Base-by-base conservation (phyloP, 2,329 filamentous ascomycete species). In the Trichophyton rubrum region DNA sequence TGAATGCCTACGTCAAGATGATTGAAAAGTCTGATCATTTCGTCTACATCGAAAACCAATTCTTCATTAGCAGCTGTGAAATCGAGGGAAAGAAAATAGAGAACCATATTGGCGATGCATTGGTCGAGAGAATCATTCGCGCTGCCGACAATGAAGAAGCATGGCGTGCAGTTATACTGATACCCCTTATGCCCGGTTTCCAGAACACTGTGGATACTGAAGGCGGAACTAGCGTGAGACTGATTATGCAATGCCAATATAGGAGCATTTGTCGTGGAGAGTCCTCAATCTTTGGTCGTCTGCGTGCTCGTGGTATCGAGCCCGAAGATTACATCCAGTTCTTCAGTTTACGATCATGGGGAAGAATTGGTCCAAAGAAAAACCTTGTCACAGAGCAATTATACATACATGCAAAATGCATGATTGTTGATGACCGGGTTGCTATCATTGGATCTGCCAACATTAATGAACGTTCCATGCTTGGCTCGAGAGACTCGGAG, bases 231-330 rank as follows among this genome's bases (percentile, higher is more conserved):
- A 92, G 92, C 11, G 97, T 92, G 0, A 77, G 90, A 58, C 90
- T 91, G 15, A 99, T 97, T 68, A 97, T 99, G 90, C 91, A 97
- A 71, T 97, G 96, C 69, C 93, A 97, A 71, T 99, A 93, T 79
- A 96, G 95, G 74, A 95, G 90, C 0, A 95, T 99, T 65, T 89
- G 87, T 68, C 86, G 93, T 47, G 93, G 93, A 3, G 87, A 95
- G 66, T 80, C 96, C 70, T 96, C 90, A 2, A 97, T 99, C 58
- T 93, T 88, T 66, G 90, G 83, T 35, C 87, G 88, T 68, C 83
- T 96, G 60, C 79, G 79, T 61, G 83, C 82, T 6, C 79, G 87
- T 62, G 90, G 88, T 1, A 83, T 93, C 1, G 85, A 96, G 67
- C 90, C 91, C 0, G 81, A 68, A 65, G 75, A 96, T 63, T 82